A percentile compares a stretch with the other conserved stretches of the same genome.
These are phyloP conservation scores for Punica granatum DNA, from an alignment of 345 rosid species.

Conservation along the genomic window DNA sequence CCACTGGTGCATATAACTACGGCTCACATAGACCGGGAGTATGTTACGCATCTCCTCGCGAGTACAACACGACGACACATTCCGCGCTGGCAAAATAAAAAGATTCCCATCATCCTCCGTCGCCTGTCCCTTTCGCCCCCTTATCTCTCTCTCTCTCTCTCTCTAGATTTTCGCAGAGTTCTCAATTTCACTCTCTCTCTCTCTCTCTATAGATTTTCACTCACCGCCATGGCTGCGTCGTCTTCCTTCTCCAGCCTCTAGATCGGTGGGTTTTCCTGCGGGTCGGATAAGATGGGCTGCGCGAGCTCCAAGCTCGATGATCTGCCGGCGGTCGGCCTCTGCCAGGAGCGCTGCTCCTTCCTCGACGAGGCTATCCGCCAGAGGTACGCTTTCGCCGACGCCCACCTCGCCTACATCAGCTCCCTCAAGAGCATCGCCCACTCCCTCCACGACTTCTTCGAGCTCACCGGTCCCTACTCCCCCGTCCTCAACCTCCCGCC, in stretches of 20 bases:
- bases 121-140: not conserved
- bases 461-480: conserved; percentile 13
- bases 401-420: conserved; percentile 53
- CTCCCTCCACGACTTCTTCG: conserved; percentile 44
- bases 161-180: not conserved
- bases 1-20: too few relatives aligned
- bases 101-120: not conserved
- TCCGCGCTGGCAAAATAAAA: conserved; percentile 3
- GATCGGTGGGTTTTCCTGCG: not conserved
- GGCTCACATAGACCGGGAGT: not conserved
- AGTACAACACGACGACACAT: not conserved
- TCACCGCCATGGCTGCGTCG: not conserved
- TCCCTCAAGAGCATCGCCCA: conserved; percentile 47
- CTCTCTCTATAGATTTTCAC: not conserved
- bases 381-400: conserved; percentile 69
- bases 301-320: conserved; percentile 83
- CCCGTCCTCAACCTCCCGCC: conserved; percentile 50
- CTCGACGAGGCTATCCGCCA: conserved; percentile 64
- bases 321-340: conserved; percentile 87
- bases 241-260: not conserved
- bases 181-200: not conserved
- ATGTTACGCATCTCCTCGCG: not conserved
- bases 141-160: not conserved
- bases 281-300: conserved; percentile 67
- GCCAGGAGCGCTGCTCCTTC: conserved; percentile 66